phyloP scores from a whole-genome alignment of 2,329 filamentous ascomycete genomes.

The Pseudopithomyces chartarum region DNA sequence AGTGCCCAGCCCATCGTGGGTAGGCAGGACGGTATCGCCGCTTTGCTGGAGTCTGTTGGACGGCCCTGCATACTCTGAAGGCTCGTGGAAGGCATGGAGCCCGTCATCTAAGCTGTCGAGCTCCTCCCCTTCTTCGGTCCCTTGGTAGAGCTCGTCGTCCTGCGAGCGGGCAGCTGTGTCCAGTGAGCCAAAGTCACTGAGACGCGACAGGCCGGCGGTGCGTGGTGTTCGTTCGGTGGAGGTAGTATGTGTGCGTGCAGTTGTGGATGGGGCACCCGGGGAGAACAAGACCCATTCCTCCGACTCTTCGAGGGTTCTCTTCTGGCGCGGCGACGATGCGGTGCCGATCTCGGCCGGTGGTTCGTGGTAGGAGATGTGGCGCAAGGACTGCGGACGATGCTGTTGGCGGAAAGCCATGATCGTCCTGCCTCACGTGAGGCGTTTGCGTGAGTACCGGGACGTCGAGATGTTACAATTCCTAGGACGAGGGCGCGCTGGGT shows the following conservation, averaged over 20 bases:
- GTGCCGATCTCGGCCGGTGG: conserved; percentile 29
- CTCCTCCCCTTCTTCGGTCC: conserved; percentile 68
- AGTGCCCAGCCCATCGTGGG: conserved; percentile 88
- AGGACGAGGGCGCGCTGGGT: neutral
- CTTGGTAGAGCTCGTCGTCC: conserved; percentile 48
- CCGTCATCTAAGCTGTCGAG: conserved; percentile 93
- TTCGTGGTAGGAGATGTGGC: conserved; percentile 41
- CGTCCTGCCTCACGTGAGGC: conserved; percentile 13
- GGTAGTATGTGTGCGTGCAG: conserved; percentile 71
- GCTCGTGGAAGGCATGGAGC: conserved; percentile 81
- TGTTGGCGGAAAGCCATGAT: conserved; percentile 48
- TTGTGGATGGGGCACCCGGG: conserved; percentile 61
- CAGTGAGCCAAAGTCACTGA: conserved; percentile 82
- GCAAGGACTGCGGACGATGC: conserved; percentile 41
- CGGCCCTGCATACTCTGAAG: conserved; percentile 48
- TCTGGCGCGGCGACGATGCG: conserved; percentile 43
- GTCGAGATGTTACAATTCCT: neutral
- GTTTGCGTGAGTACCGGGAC: neutral
- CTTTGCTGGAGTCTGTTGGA: conserved; percentile 59
- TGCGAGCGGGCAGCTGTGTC: conserved; percentile 68
- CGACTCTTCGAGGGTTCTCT: conserved; percentile 67
- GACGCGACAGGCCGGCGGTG: conserved; percentile 71
- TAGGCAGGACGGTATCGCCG: conserved; percentile 75
- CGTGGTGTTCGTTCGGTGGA: conserved; percentile 67
- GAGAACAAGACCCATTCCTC: conserved; percentile 98